Base-by-base conservation (phyloP, 2,329 filamentous ascomycete genomes). In the Rhynchosporium secalis region DNA sequence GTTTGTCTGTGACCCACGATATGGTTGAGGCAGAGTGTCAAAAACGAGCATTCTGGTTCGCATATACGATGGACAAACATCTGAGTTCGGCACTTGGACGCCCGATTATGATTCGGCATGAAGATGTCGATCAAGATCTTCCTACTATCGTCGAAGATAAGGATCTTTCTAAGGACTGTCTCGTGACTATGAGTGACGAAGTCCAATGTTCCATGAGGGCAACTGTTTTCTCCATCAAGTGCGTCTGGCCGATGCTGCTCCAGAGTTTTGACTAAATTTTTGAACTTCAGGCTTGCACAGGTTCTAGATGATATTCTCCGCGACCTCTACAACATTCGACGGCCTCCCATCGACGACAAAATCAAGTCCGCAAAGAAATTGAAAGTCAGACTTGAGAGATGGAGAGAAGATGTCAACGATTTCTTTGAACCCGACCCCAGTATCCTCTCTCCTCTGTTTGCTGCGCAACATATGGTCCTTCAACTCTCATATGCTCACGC, bases 21-120 rank as follows among this genome's bases (percentile, higher is more conserved):
- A 36, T 63, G 29, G 41, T 68, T 8, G 72, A 78, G 3, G 72
- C 74, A 0, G 83, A 88, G 63, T 81, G 83, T 47, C 78, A 82
- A 0, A 82, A 82, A 61, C 76, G 85, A 7, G 79, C 81, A 0
- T 87, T 88, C 56, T 88, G 86, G 86, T 81, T 80, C 3, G 80
- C 83, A 0, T 88, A 88, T 68, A 83, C 81, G 0, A 73, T 88
- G 1, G 85, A 88, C 67, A 84, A 84, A 45, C 86, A 87, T 62
- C 75, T 88, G 0, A 82, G 83, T n/a, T 82, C 86, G 20, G 81
- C 86, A n/a, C 81, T 88, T 40, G 86, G 86, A 0, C 77, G 85
- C 6, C 85, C 85, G 0, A 73, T 82, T 5, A 76, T 85, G 26
- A 81, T 86, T 28, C 84, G 85, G 51, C 84, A 88, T 47, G 83